Percentiles rank a stretch among this genome's conserved stretches.
phyloP scores from a whole-genome alignment of 768 basidiomycete species.

The Trametes punicea region DNA sequence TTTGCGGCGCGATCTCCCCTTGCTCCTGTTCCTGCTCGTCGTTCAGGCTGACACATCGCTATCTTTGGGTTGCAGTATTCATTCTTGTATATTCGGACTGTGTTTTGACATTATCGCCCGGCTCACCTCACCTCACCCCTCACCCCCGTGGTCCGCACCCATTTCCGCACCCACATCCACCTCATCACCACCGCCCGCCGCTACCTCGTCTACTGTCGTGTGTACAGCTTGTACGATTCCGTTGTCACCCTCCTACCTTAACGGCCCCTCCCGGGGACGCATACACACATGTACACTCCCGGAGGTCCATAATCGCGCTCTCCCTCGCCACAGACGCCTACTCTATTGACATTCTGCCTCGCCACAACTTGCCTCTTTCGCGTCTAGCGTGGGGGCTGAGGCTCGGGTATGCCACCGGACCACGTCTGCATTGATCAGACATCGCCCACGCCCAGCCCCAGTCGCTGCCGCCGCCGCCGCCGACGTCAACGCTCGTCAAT shows the following conservation, averaged over 20 bases:
- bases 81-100: slow-evolving; percentile 24
- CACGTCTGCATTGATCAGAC: no score
- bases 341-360: slow-evolving; percentile 17
- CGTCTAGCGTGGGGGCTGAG: no score
- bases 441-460: neutral
- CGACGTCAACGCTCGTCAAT: neutral
- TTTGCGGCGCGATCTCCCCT: neutral
- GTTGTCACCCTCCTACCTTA: slow-evolving; percentile 20
- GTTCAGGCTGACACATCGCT: slow-evolving; percentile 14
- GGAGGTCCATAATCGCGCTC: slow-evolving; percentile 25
- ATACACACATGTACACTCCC: slow-evolving; percentile 16
- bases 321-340: slow-evolving; percentile 39
- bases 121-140: neutral
- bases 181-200: neutral
- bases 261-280: slow-evolving; percentile 5
- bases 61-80: slow-evolving; percentile 17
- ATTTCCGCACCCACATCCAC: neutral
- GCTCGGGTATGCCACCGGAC: no score
- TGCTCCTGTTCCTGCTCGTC: slow-evolving; percentile 16
- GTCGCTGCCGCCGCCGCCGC: neutral
- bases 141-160: neutral
- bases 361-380: neutral
- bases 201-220: slow-evolving; percentile 4
- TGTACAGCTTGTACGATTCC: slow-evolving; percentile 27
- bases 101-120: slow-evolving; percentile 11